These are phyloP conservation scores for Chamaecyparis obtusa DNA, from an alignment of 75 land plant species.

Conservation along the genomic window DNA sequence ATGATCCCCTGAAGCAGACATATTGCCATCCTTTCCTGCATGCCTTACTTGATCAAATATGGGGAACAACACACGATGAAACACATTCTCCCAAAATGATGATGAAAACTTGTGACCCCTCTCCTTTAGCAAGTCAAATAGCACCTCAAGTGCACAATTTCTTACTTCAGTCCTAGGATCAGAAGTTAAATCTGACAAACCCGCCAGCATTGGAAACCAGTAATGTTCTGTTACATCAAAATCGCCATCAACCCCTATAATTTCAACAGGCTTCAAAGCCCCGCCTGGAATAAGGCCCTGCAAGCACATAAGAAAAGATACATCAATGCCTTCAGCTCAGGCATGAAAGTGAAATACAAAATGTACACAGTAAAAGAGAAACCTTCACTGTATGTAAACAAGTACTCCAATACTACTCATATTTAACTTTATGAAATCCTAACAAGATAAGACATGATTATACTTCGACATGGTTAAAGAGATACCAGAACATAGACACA, in stretches of 20 bases:
- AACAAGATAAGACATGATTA: neutral
- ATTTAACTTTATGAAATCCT: neutral
- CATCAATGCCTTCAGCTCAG: neutral
- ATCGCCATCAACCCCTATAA: slow-evolving; percentile 17
- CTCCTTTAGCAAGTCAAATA: slow-evolving; percentile 93
- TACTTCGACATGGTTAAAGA: neutral
- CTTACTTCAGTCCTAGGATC: slow-evolving; percentile 91
- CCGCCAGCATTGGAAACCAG: slow-evolving; percentile 99
- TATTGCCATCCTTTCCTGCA: slow-evolving; percentile 57
- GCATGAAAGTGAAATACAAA: neutral
- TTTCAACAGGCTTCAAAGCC: slow-evolving; percentile 61
- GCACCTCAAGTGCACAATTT: slow-evolving; percentile 94
- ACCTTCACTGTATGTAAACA: neutral
- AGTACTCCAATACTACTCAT: neutral
- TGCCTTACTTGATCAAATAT: slow-evolving; percentile 91
- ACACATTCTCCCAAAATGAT: slow-evolving; percentile 91
- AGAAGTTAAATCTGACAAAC: slow-evolving; percentile 88
- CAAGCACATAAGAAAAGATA: neutral
- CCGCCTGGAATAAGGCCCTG: slow-evolving; percentile 96
- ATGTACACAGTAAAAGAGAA: neutral
- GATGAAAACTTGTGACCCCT: slow-evolving; percentile 88
- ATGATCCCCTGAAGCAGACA: slow-evolving; percentile 54
- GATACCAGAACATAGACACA: neutral
- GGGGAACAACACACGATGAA: slow-evolving; percentile 89
- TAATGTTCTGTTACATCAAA: slow-evolving; percentile 91